phyloP scores from a whole-genome alignment of 225 moss, liverwort and hornwort species.

The Bryoerythrophyllum caledonicum region DNA sequence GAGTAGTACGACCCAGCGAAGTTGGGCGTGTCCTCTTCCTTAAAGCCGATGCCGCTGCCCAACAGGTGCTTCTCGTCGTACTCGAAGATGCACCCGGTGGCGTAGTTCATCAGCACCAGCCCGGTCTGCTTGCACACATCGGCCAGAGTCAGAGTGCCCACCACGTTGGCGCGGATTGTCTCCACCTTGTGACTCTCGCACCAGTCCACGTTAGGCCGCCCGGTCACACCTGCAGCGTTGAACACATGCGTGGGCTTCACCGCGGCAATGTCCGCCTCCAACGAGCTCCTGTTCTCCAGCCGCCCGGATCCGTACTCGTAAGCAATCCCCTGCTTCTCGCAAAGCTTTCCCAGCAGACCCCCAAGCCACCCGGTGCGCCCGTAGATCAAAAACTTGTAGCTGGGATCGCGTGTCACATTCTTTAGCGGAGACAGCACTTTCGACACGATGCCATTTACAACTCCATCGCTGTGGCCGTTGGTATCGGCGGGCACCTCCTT shows the following conservation, averaged over 20 bases:
- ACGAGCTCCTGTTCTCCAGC: slow-evolving; percentile 41
- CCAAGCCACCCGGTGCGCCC: slow-evolving; percentile 55
- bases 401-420: slow-evolving; percentile 9
- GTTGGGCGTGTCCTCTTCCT: slow-evolving; percentile 58
- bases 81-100: slow-evolving; percentile 62
- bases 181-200: slow-evolving; percentile 65
- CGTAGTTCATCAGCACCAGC: slow-evolving; percentile 46
- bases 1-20: slow-evolving; percentile 57
- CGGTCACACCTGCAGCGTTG: slow-evolving; percentile 57
- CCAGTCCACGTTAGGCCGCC: slow-evolving; percentile 59
- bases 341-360: slow-evolving; percentile 46
- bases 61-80: slow-evolving; percentile 47
- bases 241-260: slow-evolving; percentile 62
- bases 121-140: slow-evolving; percentile 51
- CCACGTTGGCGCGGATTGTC: slow-evolving; percentile 60
- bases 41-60: slow-evolving; percentile 52
- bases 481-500: neutral
- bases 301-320: slow-evolving; percentile 58
- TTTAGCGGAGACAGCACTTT: slow-evolving; percentile 28
- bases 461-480: slow-evolving; percentile 25
- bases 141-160: slow-evolving; percentile 50
- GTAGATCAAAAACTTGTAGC: slow-evolving; percentile 49
- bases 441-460: slow-evolving; percentile 5
- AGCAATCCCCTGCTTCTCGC: slow-evolving; percentile 42
- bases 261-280: slow-evolving; percentile 44